phyloP scores from a whole-genome alignment of 2,329 filamentous ascomycete genomes.

The Orbilia ellipsospora region DNA sequence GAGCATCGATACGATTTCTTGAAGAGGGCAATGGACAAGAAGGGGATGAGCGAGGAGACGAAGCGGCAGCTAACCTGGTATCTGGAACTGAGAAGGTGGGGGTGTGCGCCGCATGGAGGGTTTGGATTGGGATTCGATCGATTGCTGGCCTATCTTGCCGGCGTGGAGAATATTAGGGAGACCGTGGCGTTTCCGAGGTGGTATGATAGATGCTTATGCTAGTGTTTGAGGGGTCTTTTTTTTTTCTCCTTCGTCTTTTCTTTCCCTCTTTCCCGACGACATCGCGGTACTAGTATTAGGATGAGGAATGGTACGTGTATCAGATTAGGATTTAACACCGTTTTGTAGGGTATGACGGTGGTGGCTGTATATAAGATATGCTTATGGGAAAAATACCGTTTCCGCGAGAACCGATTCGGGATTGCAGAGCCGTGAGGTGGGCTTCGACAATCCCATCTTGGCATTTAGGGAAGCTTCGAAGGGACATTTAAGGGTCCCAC shows the following conservation, averaged over 20 bases:
- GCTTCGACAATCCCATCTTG: constrained; percentile 3
- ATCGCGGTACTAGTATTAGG: background rate
- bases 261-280: background rate
- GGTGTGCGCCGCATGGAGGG: constrained; percentile 89
- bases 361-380: background rate
- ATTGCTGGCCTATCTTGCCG: constrained; percentile 82
- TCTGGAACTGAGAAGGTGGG: constrained; percentile 85
- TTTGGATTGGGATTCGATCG: constrained; percentile 93
- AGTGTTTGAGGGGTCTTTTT: constrained; percentile 44
- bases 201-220: constrained; percentile 73
- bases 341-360: background rate
- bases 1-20: constrained; percentile 78
- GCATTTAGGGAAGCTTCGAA: background rate
- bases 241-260: too few relatives aligned
- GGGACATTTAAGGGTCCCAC: too few relatives aligned
- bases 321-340: background rate
- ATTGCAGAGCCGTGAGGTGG: background rate
- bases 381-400: background rate
- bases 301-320: background rate
- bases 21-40: constrained; percentile 62
- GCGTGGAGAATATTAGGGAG: constrained; percentile 84
- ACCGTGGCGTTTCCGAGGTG: constrained; percentile 86
- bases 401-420: background rate
- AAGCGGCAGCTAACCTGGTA: constrained; percentile 80
- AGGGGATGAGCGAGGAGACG: constrained; percentile 61